Percentiles rank a stretch among this genome's conserved stretches.
Evolutionary conservation across 495 filamentous ascomycete species (phyloP).

Genomic region (Astrothelium macrocarpum): DNA sequence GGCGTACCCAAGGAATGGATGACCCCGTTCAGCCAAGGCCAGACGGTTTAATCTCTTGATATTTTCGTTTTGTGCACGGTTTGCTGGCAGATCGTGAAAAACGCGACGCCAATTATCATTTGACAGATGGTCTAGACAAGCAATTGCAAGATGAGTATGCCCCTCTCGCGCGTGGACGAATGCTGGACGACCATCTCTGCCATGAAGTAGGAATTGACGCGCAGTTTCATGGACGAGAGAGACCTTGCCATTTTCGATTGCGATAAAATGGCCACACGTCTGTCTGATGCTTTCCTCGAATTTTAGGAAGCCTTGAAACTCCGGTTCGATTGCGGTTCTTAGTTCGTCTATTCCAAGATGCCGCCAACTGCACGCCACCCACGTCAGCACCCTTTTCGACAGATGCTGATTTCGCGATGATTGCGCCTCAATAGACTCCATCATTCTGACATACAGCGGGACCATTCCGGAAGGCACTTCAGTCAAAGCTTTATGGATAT

Average conservation of each 20-base stretch:
- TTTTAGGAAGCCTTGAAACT: constrained; percentile 6
- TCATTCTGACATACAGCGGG: not conserved
- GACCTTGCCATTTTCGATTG: not conserved
- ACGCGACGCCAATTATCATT: not conserved
- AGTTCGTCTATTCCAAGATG: constrained; percentile 8
- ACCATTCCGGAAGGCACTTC: not conserved
- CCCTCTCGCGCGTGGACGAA: not conserved
- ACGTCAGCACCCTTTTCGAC: constrained; percentile 5
- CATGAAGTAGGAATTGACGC: constrained; percentile 4
- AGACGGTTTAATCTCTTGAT: not conserved
- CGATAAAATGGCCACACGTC: constrained; percentile 8
- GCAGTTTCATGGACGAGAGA: constrained; percentile 9
- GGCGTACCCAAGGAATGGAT: constrained; percentile 2
- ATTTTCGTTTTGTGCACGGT: not conserved
- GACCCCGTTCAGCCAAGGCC: not conserved
- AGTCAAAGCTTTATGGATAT: not conserved
- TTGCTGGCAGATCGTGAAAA: not conserved
- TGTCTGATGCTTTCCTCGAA: constrained; percentile 11
- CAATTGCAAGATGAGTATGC: constrained; percentile 7
- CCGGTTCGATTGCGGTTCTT: constrained; percentile 4
- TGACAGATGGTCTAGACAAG: constrained; percentile 7
- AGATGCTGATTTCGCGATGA: not conserved
- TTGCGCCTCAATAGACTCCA: not conserved
- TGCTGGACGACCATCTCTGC: not conserved
- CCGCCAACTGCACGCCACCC: constrained; percentile 5